phyloP scores from a whole-genome alignment of 176 grass and related monocot genomes.

The Miscanthus lutarioriparius region DNA sequence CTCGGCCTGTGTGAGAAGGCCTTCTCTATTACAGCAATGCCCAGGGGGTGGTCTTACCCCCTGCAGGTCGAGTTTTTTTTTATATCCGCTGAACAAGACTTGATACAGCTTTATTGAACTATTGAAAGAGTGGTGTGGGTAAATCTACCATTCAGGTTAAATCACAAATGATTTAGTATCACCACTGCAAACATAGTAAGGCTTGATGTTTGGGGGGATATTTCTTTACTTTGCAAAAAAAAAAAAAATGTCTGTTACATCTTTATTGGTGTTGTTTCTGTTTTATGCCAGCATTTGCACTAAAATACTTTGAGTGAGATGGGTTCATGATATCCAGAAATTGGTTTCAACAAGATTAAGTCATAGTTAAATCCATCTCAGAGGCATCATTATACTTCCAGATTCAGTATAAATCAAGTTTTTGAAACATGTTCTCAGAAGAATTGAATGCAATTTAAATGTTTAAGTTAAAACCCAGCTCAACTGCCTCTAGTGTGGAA shows the following conservation, averaged over 20 bases:
- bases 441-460: neutral
- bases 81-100: neutral
- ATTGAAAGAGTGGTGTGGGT: neutral
- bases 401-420: neutral
- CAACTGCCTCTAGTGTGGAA: neutral
- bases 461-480: neutral
- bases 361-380: neutral
- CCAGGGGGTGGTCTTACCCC: too few relatives aligned
- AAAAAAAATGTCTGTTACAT: neutral
- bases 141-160: slow-evolving; percentile 16
- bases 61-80: too few relatives aligned
- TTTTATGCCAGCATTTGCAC: slow-evolving; percentile 18
- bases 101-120: slow-evolving; percentile 17
- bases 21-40: too few relatives aligned
- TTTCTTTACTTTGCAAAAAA: slow-evolving; percentile 6
- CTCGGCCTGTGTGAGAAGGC: too few relatives aligned
- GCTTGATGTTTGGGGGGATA: neutral
- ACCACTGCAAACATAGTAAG: neutral
- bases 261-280: neutral
- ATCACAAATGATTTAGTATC: neutral
- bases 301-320: neutral
- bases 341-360: slow-evolving; percentile 6
- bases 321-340: neutral
- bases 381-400: neutral
- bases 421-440: slow-evolving; percentile 1